phyloP scores from a whole-genome alignment of 2,329 filamentous ascomycete genomes.

The Atkinsonella hypoxylon region DNA sequence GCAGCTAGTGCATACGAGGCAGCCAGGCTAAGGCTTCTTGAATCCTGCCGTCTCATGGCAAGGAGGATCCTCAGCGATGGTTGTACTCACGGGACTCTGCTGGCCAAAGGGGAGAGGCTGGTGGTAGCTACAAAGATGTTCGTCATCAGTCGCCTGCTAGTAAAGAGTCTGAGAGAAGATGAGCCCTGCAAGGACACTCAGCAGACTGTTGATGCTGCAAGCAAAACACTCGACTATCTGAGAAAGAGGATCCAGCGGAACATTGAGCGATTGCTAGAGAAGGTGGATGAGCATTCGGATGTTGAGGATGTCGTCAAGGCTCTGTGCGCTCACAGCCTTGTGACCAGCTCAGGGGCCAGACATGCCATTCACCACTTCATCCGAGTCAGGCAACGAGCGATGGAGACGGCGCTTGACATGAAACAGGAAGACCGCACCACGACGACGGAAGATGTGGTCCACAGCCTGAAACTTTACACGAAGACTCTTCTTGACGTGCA shows the following conservation, averaged over 20 bases:
- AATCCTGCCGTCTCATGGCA: slow-evolving; percentile 37
- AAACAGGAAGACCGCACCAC: slow-evolving; percentile 30
- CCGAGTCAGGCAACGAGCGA: slow-evolving; percentile 55
- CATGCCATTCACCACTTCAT: slow-evolving; percentile 74
- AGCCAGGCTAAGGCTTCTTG: slow-evolving; percentile 37
- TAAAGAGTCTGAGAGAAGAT: slow-evolving; percentile 55
- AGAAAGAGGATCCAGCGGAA: slow-evolving; percentile 52
- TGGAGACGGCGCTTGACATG: slow-evolving; percentile 48
- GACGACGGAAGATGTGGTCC: slow-evolving; percentile 40
- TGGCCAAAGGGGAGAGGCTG: slow-evolving; percentile 35
- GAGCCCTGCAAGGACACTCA: slow-evolving; percentile 20
- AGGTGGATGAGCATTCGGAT: slow-evolving; percentile 40
- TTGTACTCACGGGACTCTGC: slow-evolving; percentile 16
- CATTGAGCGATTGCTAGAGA: slow-evolving; percentile 58
- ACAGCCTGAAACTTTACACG: slow-evolving; percentile 61
- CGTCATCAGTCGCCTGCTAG: slow-evolving; percentile 62
- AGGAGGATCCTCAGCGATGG: slow-evolving; percentile 35
- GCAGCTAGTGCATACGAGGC: slow-evolving; percentile 18
- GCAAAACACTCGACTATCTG: slow-evolving; percentile 50
- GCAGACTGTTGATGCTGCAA: slow-evolving; percentile 43
- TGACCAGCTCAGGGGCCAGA: slow-evolving; percentile 65
- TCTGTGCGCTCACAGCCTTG: slow-evolving; percentile 71
- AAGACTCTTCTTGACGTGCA: slow-evolving; percentile 69
- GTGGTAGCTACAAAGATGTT: slow-evolving; percentile 57
- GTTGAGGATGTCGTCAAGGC: slow-evolving; percentile 53